These are phyloP conservation scores for Trypanosomatidae sp. DNA, from an alignment of 208 protist species.

Conservation along the genomic window DNA sequence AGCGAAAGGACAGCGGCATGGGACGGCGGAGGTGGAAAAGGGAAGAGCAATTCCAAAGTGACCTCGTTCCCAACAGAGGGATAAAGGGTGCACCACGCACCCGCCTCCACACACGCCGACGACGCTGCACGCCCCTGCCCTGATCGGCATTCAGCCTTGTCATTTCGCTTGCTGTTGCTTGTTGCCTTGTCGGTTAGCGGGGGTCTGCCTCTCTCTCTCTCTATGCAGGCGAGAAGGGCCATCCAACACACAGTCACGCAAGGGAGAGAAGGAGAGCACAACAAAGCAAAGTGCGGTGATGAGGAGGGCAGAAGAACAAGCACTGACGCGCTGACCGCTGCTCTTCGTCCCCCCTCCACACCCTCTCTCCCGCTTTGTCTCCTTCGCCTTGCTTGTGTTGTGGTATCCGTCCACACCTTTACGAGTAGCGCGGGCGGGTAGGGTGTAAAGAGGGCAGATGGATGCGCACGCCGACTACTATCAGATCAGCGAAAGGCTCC, in stretches of 20 bases:
- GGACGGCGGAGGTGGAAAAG: no score
- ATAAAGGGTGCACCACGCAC: neutral
- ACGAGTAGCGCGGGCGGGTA: slow-evolving; percentile 1
- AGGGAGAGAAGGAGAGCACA: slow-evolving; percentile 10
- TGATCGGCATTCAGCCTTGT: neutral
- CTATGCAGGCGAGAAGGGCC: neutral
- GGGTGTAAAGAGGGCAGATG: slow-evolving; percentile 8
- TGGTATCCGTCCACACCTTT: neutral
- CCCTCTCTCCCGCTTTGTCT: neutral
- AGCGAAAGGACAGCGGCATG: no score
- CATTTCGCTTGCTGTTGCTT: neutral
- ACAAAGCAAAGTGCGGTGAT: neutral
- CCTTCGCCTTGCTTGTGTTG: neutral
- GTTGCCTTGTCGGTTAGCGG: neutral
- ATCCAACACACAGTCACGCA: neutral
- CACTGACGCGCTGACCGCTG: neutral
- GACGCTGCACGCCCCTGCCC: neutral
- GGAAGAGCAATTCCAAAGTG: neutral
- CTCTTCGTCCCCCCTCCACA: neutral
- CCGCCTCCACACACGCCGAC: neutral
- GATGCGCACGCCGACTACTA: slow-evolving; percentile 23
- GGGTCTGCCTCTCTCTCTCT: neutral
- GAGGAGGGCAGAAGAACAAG: neutral
- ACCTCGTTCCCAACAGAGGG: neutral
- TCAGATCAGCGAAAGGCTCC: slow-evolving; percentile 3